Base-by-base conservation (phyloP, 1,139 yeast species). In the Pichia sp. region DNA sequence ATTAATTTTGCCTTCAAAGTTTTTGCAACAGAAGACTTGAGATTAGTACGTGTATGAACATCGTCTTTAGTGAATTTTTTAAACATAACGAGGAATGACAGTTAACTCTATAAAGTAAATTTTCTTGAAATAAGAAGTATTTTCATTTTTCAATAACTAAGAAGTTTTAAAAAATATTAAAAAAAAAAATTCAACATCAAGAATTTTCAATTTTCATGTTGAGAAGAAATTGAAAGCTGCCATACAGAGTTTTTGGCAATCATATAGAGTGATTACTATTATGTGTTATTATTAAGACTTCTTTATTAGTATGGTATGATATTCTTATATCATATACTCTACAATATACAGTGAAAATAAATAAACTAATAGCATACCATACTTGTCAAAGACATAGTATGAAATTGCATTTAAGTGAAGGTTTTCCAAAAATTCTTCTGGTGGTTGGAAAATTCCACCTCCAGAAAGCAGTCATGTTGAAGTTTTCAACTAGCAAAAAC, bases 401-500 rank as follows among this genome's bases (percentile, higher is more conserved):
- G 23, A 23, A 32, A 26, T 7, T 7, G 28, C 26, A 28, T 22
- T 29, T n/a, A 30, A 23, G 25, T 6, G 43, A 47, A 37, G 37
- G 33, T 24, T 42, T 61, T 80, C 87, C 92, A 84, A 84, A 83
- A 82, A 84, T 83, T 83, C 94, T 86, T 80, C 73, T 61, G 63
- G 64, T 60, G 73, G 66, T 63, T 60, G 58, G 63, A 69, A 66
- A 35, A 31, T n/a, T 6, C 11, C 10, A 9, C 36, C 76, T 69
- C 70, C 64, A 70, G 82, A 87, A 82, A 89, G 97, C 78, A 89
- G 97, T 89, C 97, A 82, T 69, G 95, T 92, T 86, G 83, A 82
- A 84, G 92, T 89, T 90, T 90, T 90, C 97, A 90, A 90, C 97
- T 95, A 90, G 98, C 98, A 90, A 90, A 89, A 86, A 90, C 97